Base-by-base conservation (phyloP, 2,329 filamentous ascomycete genomes). In the Exophiala lecanii-corni region DNA sequence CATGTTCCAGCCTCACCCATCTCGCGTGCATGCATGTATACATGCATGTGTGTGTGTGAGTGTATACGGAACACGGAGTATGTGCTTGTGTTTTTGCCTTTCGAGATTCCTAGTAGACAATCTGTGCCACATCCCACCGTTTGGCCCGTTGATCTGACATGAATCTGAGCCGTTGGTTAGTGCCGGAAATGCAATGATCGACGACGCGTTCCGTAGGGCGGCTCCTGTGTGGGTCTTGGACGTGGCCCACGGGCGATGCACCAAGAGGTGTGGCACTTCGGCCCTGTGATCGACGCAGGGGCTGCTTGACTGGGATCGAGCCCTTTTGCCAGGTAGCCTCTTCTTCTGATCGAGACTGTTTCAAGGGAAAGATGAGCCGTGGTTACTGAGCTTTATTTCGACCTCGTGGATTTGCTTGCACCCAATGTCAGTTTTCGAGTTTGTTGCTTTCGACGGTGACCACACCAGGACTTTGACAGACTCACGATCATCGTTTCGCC, bases 11-110 rank as follows among this genome's bases (percentile, higher is more conserved):
- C 30, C 30, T 28, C 25, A 32, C 5, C 5, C 5, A 16, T 16
- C 30, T 32, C 30, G 30, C 5, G n/a, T 32, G 30, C 30, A 32
- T 32, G 30, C 30, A 32, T 32, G 30, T 32, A 12, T 32, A 12
- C 5, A 32, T 12, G n/a, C 30, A 13, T 16, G 30, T 13, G n/a
- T n/a, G 25, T 28, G 9, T 28, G n/a, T n/a, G n/a, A 28, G 25
- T n/a, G 9, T n/a, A 9, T n/a, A 9, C 25, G 9, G 9, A n/a
- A 9, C n/a, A 9, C 25, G 25, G 25, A n/a, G 9, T 28, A 9
- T 9, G 25, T 28, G 25, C 9, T 9, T 28, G 25, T 9, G 9
- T 28, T 9, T 28, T 28, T 28, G 25, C 25, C 25, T n/a, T 9
- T 9, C 7, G n/a, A 28, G 25, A 28, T 7, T 28, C n/a, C n/a